Percentiles rank a stretch among this genome's conserved stretches.
Evolutionary conservation across 1,284 basidiomycete species (phyloP).

Genomic region (Puccinia horiana): DNA sequence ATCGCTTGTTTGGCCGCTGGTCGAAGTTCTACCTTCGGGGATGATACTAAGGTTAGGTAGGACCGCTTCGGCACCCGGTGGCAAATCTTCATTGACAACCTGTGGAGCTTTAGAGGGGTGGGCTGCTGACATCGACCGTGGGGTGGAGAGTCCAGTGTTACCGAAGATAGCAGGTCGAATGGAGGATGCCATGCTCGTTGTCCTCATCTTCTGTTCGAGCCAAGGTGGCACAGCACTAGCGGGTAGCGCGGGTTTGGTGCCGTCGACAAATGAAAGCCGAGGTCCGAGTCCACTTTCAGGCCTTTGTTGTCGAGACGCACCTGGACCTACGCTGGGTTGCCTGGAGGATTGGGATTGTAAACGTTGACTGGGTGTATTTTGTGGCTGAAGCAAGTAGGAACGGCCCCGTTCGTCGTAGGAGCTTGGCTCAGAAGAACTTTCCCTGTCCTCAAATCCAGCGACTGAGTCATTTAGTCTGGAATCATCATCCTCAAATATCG

Average conservation of each 20-base stretch:
- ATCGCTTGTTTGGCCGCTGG: neutral
- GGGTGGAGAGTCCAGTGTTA: constrained; percentile 73
- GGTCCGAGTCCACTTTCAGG: constrained; percentile 50
- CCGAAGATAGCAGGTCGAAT: constrained; percentile 73
- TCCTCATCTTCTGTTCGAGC: constrained; percentile 18
- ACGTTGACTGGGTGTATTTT: constrained; percentile 57
- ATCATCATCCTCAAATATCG: constrained; percentile 62
- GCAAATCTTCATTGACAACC: constrained; percentile 45
- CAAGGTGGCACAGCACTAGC: constrained; percentile 25
- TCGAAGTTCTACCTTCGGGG: constrained; percentile 19
- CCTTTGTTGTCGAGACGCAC: neutral
- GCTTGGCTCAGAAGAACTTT: constrained; percentile 6
- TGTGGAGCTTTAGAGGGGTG: constrained; percentile 13
- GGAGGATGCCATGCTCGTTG: constrained; percentile 60
- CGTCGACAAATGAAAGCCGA: constrained; percentile 17
- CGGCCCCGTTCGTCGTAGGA: constrained; percentile 42
- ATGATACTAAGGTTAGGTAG: constrained; percentile 18
- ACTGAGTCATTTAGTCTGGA: constrained; percentile 10
- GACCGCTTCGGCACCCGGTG: neutral
- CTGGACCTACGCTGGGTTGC: constrained; percentile 49
- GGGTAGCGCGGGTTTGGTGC: neutral
- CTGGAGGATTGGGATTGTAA: constrained; percentile 55
- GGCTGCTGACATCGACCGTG: constrained; percentile 56
- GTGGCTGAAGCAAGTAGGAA: constrained; percentile 29
- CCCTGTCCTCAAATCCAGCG: constrained; percentile 5